Conservation (phyloP, 108 stramenopile species). For the Mediolabrus comicus region DNA sequence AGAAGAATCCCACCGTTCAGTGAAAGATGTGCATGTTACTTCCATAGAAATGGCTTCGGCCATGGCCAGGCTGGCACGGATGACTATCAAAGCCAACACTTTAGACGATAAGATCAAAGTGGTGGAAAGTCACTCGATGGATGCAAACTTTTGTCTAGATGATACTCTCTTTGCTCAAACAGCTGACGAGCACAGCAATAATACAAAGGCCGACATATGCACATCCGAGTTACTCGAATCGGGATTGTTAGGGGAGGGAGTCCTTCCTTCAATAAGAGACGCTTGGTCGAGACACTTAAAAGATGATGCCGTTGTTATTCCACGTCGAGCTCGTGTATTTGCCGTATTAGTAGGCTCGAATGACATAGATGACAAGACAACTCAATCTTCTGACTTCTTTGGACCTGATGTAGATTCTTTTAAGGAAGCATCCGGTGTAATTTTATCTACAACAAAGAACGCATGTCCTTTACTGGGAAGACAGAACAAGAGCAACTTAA, state of each 20-base stretch:
- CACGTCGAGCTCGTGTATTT: slow-evolving; percentile 62
- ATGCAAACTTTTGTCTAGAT: slow-evolving; percentile 34
- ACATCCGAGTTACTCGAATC: slow-evolving; percentile 84
- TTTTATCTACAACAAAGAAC: slow-evolving; percentile 14
- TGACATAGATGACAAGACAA: neutral
- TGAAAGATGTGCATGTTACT: slow-evolving; percentile 37
- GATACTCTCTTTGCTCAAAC: slow-evolving; percentile 14
- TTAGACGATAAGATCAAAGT: slow-evolving; percentile 39
- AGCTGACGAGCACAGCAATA: neutral
- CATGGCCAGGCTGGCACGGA: slow-evolving; percentile 69
- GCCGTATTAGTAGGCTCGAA: slow-evolving; percentile 52
- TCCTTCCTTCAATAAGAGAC: slow-evolving; percentile 74
- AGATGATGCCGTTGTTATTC: slow-evolving; percentile 66
- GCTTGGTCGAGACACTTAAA: slow-evolving; percentile 78
- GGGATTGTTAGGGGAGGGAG: slow-evolving; percentile 78
- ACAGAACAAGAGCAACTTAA: neutral
- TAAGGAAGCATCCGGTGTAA: slow-evolving; percentile 20
- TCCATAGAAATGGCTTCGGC: slow-evolving; percentile 80
- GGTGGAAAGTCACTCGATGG: slow-evolving; percentile 67
- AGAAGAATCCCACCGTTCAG: neutral
- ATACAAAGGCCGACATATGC: slow-evolving; percentile 50
- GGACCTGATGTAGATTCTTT: slow-evolving; percentile 33
- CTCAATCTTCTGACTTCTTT: slow-evolving; percentile 9
- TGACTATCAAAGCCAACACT: slow-evolving; percentile 56
- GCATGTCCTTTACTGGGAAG: slow-evolving; percentile 16